These are phyloP conservation scores for Russula emetica DNA, from an alignment of 768 basidiomycete genomes.

Conservation along the genomic window DNA sequence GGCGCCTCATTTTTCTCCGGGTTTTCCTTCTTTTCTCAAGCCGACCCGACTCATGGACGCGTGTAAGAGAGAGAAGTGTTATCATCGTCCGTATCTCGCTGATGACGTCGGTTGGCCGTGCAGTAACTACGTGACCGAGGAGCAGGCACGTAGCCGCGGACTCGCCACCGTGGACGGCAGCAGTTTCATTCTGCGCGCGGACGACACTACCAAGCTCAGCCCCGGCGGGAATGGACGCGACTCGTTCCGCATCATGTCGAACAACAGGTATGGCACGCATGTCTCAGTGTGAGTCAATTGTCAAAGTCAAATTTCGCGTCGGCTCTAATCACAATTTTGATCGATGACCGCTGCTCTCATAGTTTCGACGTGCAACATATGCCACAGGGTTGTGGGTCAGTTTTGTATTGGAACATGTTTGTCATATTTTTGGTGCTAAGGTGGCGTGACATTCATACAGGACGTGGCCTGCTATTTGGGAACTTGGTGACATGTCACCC, in stretches of 20 bases:
- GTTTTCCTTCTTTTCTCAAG: constrained; percentile 46
- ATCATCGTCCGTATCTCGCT: background rate
- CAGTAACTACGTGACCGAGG: constrained; percentile 44
- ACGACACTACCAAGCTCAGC: constrained; percentile 45
- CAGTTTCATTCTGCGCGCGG: constrained; percentile 54
- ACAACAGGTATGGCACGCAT: constrained; percentile 48
- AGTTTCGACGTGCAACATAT: constrained; percentile 53
- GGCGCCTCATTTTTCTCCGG: constrained; percentile 48
- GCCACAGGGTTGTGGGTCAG: constrained; percentile 56
- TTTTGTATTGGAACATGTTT: constrained; percentile 18
- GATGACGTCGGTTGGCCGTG: no score
- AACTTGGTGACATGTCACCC: constrained; percentile 40
- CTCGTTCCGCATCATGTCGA: constrained; percentile 53
- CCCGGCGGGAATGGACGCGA: constrained; percentile 52
- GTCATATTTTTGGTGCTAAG: background rate
- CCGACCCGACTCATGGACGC: constrained; percentile 63
- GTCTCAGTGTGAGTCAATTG: constrained; percentile 49
- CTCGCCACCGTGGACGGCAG: constrained; percentile 53
- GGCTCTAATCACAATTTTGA: background rate
- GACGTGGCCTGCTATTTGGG: constrained; percentile 60
- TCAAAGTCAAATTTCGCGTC: background rate
- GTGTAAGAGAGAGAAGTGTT: constrained; percentile 47
- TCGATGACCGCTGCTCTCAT: background rate
- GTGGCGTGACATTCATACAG: constrained; percentile 11
- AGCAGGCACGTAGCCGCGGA: constrained; percentile 50